Percentiles rank a stretch among this genome's conserved stretches.
Conservation (phyloP, 805 yeast species). For the Metschnikowia hibisci region DNA sequence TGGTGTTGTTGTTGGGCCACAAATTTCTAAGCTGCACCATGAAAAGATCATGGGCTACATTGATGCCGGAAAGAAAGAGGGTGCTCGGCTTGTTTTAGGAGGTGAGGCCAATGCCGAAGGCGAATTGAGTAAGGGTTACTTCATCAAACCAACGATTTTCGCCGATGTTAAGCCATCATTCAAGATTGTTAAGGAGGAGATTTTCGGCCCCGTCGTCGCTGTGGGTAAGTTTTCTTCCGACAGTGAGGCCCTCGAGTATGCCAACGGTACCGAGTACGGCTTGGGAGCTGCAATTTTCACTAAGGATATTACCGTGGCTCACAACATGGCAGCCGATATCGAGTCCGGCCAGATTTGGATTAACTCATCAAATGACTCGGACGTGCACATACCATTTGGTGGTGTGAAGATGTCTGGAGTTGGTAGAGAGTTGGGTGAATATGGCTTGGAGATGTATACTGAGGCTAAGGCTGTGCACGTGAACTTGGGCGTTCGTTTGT, state of each 20-base stretch:
- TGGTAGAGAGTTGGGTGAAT: constrained; percentile 78
- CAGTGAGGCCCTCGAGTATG: constrained; percentile 63
- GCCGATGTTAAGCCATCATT: constrained; percentile 63
- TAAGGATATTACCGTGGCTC: constrained; percentile 60
- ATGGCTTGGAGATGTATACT: constrained; percentile 66
- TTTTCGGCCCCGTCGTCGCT: constrained; percentile 83
- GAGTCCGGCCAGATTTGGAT: constrained; percentile 70
- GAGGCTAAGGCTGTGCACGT: constrained; percentile 76
- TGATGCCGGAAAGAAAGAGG: constrained; percentile 43
- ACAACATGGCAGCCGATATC: constrained; percentile 54
- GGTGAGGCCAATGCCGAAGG: constrained; percentile 40
- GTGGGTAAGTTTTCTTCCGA: constrained; percentile 61
- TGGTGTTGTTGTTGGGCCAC: constrained; percentile 55
- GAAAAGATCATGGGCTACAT: constrained; percentile 47
- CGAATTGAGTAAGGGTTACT: constrained; percentile 51
- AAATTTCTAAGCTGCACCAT: constrained; percentile 53
- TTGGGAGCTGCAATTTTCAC: constrained; percentile 82
- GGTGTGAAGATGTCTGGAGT: constrained; percentile 77
- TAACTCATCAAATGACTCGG: constrained; percentile 65
- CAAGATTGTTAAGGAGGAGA: constrained; percentile 73
- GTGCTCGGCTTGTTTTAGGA: constrained; percentile 40
- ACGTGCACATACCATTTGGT: constrained; percentile 69
- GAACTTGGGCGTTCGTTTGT: constrained; percentile 47
- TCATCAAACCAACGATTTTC: constrained; percentile 71
- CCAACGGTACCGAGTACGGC: constrained; percentile 74